Base-by-base conservation (phyloP, 805 yeast genomes). In the Saturnispora gosingensis region DNA sequence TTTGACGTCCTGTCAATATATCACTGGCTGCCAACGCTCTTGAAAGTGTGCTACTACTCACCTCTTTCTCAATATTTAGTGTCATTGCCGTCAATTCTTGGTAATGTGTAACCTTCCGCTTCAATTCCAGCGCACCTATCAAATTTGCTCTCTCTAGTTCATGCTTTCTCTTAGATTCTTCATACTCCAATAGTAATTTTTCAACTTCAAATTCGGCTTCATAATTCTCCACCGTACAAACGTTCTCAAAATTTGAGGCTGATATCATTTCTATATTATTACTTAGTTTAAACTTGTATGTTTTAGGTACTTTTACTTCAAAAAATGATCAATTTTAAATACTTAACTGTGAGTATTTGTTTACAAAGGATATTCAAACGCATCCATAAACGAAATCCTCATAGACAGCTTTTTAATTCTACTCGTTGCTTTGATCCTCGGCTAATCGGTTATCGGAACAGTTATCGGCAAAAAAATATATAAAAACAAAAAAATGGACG, bases 401-500 rank as follows among this genome's bases (percentile, higher is more conserved):
- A 8, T 25, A 5, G 18, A 7, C 24, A 43, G 24, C 15, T 5
- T 25, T 43, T 25, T 22, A 10, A 9, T 22, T 10, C 5, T 43
- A n/a, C 27, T n/a, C 2, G 6, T 43, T n/a, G 24, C 2, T 45
- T 10, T n/a, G 24, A 34, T 8, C 6, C 22, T 20, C 42, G 42
- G 42, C 5, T 35, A 25, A n/a, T 35, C 13, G 48, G 22, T 2
- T 27, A 35, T 24, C 40, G 18, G 18, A 16, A 16, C 18, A 2
- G 18, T 16, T 16, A 16, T 16, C 18, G 18, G 48, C 32, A 15
- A 20, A 45, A 25, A 10, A 35, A 4, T n/a, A 34, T 13, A 15
- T 9, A 35, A 25, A 46, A 24, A 40, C 27, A 42, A 34, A 42
- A 15, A n/a, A 48, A 51, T 78, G 84, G 84, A 80, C 84, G 81